Evolutionary conservation across 495 filamentous ascomycete species (phyloP).

Genomic region (Xylaria scruposa): DNA sequence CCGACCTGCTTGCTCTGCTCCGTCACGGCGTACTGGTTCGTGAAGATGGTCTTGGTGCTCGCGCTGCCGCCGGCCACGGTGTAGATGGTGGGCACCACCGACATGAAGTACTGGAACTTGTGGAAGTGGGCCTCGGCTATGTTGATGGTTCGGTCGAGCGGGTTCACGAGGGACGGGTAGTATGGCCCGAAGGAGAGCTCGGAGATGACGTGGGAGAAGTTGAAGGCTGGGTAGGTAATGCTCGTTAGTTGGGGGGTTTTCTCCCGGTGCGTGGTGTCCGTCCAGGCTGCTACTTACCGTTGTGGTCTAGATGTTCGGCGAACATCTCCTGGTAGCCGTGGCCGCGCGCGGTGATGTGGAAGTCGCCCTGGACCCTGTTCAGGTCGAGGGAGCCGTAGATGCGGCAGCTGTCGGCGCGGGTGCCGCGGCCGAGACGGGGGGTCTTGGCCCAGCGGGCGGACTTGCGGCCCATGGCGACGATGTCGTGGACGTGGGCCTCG

Average conservation of each 20-base stretch:
- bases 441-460: slow-evolving; percentile 72
- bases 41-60: slow-evolving; percentile 68
- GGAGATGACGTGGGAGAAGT: slow-evolving; percentile 97
- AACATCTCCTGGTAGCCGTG: slow-evolving; percentile 84
- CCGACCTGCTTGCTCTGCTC: slow-evolving; percentile 73
- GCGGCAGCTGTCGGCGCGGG: slow-evolving; percentile 69
- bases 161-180: slow-evolving; percentile 92
- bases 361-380: slow-evolving; percentile 97
- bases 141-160: slow-evolving; percentile 89
- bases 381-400: slow-evolving; percentile 89
- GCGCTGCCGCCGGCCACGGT: slow-evolving; percentile 60
- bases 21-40: slow-evolving; percentile 98
- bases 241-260: neutral
- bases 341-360: slow-evolving; percentile 94
- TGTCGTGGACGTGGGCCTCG: slow-evolving; percentile 77
- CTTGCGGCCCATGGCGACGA: slow-evolving; percentile 65
- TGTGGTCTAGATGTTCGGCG: slow-evolving; percentile 83
- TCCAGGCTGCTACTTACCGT: slow-evolving; percentile 57
- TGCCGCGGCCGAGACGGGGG: slow-evolving; percentile 65
- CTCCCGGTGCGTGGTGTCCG: slow-evolving; percentile 21
- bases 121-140: slow-evolving; percentile 77
- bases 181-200: slow-evolving; percentile 96
- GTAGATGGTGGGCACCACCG: slow-evolving; percentile 95
- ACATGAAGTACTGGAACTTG: slow-evolving; percentile 99
- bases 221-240: slow-evolving; percentile 70